phyloP scores from a whole-genome alignment of 768 basidiomycete species.

The Lentinus brumalis region DNA sequence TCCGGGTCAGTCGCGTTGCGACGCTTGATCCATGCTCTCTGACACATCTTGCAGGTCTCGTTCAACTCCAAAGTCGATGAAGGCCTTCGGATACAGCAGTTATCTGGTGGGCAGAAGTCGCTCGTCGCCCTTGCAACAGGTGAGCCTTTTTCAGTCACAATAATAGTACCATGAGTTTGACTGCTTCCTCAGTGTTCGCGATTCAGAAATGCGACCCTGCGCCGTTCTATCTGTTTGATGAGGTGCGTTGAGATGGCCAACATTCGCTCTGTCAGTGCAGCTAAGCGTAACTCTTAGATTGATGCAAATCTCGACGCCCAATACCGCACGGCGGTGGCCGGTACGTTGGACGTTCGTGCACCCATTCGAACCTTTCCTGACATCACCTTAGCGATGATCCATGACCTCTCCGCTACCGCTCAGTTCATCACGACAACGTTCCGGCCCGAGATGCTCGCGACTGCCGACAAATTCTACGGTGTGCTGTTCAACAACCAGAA shows the following conservation, averaged over 20 bases:
- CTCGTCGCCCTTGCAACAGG: slow-evolving; percentile 94
- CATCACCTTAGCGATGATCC: slow-evolving; percentile 78
- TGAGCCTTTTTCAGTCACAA: slow-evolving; percentile 32
- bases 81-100: slow-evolving; percentile 92
- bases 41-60: slow-evolving; percentile 65
- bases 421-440: slow-evolving; percentile 99
- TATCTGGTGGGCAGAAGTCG: slow-evolving; percentile 97
- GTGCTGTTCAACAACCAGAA: slow-evolving; percentile 97
- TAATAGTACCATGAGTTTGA: background rate
- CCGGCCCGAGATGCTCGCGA: slow-evolving; percentile 94
- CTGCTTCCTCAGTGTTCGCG: slow-evolving; percentile 71
- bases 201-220: slow-evolving; percentile 99
- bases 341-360: slow-evolving; percentile 40
- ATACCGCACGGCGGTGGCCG: slow-evolving; percentile 94
- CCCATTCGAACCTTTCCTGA: background rate
- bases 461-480: slow-evolving; percentile 96
- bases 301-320: slow-evolving; percentile 98
- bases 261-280: background rate
- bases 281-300: slow-evolving; percentile 51
- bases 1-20: slow-evolving; percentile 60
- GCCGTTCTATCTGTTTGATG: slow-evolving; percentile 99
- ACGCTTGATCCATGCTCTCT: background rate
- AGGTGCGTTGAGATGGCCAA: slow-evolving; percentile 46
- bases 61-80: slow-evolving; percentile 99
- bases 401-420: slow-evolving; percentile 80